Conservation (phyloP, 169 alveolate species). For the Nephromyces sp. region DNA sequence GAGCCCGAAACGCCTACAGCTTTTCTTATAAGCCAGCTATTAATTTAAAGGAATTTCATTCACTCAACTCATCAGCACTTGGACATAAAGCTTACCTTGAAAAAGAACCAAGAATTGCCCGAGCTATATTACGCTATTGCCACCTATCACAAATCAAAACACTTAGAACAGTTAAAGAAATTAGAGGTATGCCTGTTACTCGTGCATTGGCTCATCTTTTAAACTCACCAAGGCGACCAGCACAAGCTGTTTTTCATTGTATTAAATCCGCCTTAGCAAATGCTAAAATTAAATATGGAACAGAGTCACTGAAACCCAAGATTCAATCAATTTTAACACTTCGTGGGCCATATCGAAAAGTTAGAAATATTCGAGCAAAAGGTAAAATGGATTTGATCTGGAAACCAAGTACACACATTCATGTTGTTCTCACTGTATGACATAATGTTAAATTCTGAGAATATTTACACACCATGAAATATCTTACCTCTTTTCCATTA, state of each 20-base stretch:
- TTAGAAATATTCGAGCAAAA: constrained; percentile 8
- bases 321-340: constrained; percentile 1
- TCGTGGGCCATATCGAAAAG: constrained; percentile 26
- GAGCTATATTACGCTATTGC: constrained; percentile 7
- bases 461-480: too few relatives aligned
- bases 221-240: constrained; percentile 33
- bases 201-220: constrained; percentile 32
- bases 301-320: background rate
- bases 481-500: too few relatives aligned
- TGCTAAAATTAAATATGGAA: constrained; percentile 2
- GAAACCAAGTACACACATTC: constrained; percentile 29
- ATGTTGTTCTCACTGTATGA: constrained; percentile 11
- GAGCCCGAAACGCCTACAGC: too few relatives aligned
- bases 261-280: constrained; percentile 28
- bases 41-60: too few relatives aligned
- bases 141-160: constrained; percentile 29
- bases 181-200: constrained; percentile 8
- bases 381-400: constrained; percentile 10
- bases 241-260: constrained; percentile 4
- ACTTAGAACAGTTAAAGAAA: constrained; percentile 17
- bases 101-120: too few relatives aligned
- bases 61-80: too few relatives aligned
- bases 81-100: too few relatives aligned
- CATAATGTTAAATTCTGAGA: too few relatives aligned
- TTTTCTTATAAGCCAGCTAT: too few relatives aligned